These are phyloP conservation scores for Fusarium sarcochroum DNA, from an alignment of 2,329 filamentous ascomycete species.

Conservation along the genomic window DNA sequence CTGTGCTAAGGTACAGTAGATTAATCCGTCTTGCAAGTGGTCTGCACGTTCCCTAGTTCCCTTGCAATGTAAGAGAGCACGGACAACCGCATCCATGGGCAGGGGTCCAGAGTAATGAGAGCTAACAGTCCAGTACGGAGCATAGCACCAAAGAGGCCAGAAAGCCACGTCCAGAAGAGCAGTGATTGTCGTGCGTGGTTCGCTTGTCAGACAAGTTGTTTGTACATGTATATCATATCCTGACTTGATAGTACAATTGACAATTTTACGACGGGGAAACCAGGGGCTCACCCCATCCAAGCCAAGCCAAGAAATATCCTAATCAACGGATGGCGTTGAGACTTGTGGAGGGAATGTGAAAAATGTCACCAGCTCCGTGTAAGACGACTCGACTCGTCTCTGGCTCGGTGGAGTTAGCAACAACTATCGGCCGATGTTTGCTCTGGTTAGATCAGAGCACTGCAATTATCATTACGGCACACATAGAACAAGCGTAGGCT, in stretches of 20 bases:
- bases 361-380: slow-evolving; percentile 25
- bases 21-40: slow-evolving; percentile 32
- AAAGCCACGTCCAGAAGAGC: slow-evolving; percentile 34
- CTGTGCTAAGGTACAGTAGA: slow-evolving; percentile 32
- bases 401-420: slow-evolving; percentile 4
- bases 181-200: slow-evolving; percentile 29
- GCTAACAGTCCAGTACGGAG: slow-evolving; percentile 11
- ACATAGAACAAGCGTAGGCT: slow-evolving; percentile 6
- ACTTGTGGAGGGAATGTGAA: slow-evolving; percentile 12
- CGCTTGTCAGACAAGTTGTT: slow-evolving; percentile 16
- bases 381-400: slow-evolving; percentile 25
- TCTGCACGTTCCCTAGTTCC: slow-evolving; percentile 26
- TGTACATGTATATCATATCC: too few species aligned
- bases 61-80: slow-evolving; percentile 38
- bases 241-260: neutral
- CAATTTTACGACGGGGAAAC: slow-evolving; percentile 15
- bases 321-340: slow-evolving; percentile 18
- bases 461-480: slow-evolving; percentile 2
- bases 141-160: slow-evolving; percentile 28
- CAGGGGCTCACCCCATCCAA: slow-evolving; percentile 6
- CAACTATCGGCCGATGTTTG: slow-evolving; percentile 12
- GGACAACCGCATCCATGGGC: slow-evolving; percentile 34
- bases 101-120: slow-evolving; percentile 30
- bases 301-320: slow-evolving; percentile 13
- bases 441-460: slow-evolving; percentile 8